Conservation (phyloP, 2,329 filamentous ascomycete genomes). For the Nemania sp. region DNA sequence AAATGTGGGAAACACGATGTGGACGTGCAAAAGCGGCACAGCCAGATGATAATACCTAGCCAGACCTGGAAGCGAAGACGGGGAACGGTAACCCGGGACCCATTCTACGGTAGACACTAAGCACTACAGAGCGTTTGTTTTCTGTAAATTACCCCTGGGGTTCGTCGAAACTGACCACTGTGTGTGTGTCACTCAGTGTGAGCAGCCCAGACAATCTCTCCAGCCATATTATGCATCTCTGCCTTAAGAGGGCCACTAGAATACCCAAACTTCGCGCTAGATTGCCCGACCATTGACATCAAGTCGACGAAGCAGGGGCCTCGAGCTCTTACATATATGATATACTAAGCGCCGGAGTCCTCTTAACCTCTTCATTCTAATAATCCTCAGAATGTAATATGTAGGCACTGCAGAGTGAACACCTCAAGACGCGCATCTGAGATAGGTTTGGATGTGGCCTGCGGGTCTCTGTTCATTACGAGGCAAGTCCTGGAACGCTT, state of each 20-base stretch:
- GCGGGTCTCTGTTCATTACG: too few relatives aligned
- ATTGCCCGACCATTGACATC: background rate
- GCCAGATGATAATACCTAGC: constrained; percentile 8
- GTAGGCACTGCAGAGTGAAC: too few relatives aligned
- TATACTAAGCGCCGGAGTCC: background rate
- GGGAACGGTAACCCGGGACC: background rate
- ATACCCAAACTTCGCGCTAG: background rate
- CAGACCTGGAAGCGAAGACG: background rate
- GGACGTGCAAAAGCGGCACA: constrained; percentile 16
- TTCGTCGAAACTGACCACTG: background rate
- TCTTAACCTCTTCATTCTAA: background rate
- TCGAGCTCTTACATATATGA: background rate
- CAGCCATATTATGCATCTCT: constrained; percentile 5
- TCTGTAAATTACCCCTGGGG: background rate
- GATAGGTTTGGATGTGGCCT: too few relatives aligned
- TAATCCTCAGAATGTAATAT: background rate
- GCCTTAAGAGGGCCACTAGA: background rate
- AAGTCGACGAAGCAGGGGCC: background rate
- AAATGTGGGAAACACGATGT: background rate
- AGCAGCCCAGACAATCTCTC: too few relatives aligned
- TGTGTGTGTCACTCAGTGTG: too few relatives aligned
- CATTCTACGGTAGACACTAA: constrained; percentile 4
- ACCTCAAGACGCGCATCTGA: too few relatives aligned
- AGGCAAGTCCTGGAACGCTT: too few relatives aligned
- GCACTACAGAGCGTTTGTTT: background rate